A percentile compares a stretch with the other conserved stretches of the same genome.
Conservation (phyloP, 768 basidiomycete species). For the Trametes sanguinea region DNA sequence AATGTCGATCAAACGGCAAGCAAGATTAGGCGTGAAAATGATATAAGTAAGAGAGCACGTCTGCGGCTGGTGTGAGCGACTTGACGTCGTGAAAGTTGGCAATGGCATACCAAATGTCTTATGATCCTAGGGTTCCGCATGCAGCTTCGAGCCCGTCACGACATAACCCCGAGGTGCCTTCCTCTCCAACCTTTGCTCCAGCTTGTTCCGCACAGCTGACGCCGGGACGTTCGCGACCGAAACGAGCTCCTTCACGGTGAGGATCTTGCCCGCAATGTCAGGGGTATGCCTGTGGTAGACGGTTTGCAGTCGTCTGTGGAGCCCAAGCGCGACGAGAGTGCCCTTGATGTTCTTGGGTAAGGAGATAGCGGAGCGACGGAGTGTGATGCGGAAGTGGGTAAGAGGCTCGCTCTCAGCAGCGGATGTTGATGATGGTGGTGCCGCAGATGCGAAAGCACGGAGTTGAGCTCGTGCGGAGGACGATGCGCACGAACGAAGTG, state of each 20-base stretch:
- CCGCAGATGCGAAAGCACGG: conserved; percentile 5
- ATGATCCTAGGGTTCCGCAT: conserved; percentile 12
- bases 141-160: conserved; percentile 44
- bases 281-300: conserved; percentile 78
- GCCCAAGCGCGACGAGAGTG: conserved; percentile 80
- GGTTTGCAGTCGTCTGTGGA: conserved; percentile 81
- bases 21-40: not conserved
- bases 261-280: conserved; percentile 82
- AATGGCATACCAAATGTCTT: not conserved
- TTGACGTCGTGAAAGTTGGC: rapidly evolving
- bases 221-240: conserved; percentile 83
- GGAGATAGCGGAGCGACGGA: conserved; percentile 84
- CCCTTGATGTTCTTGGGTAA: conserved; percentile 69
- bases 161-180: conserved; percentile 69
- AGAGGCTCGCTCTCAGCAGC: conserved; percentile 32
- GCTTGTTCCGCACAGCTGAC: conserved; percentile 65
- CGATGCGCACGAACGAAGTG: conserved; percentile 6
- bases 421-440: not conserved
- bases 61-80: not conserved
- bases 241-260: conserved; percentile 86
- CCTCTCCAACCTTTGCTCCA: conserved; percentile 67
- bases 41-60: not conserved
- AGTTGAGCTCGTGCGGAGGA: not conserved
- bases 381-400: conserved; percentile 89
- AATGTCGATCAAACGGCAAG: too few relatives aligned